Conservation (phyloP, 257 asterid species). For the Salvia splendens region DNA sequence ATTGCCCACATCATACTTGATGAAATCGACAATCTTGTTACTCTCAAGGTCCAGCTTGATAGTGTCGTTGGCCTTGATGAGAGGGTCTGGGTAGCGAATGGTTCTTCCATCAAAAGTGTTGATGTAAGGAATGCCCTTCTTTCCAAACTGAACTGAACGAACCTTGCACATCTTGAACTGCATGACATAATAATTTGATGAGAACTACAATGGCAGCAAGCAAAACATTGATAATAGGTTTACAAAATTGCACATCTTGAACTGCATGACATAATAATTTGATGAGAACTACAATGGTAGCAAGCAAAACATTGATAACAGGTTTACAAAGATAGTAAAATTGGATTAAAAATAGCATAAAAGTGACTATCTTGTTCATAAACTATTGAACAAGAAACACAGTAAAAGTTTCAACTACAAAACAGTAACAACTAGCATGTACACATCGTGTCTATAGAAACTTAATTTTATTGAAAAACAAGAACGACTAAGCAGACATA, state of each 20-base stretch:
- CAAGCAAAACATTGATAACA: neutral
- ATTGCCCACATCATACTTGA: slow-evolving; percentile 54
- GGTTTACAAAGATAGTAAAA: neutral
- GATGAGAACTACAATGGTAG: neutral
- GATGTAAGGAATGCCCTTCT: slow-evolving; percentile 49
- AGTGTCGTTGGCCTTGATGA: slow-evolving; percentile 46
- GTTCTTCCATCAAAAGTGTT: slow-evolving; percentile 49
- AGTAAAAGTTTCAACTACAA: too few species aligned
- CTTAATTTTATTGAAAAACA: neutral
- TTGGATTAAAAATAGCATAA: neutral
- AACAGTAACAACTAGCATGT: neutral
- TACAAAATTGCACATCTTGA: slow-evolving; percentile 48
- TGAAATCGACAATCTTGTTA: slow-evolving; percentile 45
- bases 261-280: slow-evolving; percentile 26
- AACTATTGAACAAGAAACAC: neutral
- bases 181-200: neutral
- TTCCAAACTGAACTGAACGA: slow-evolving; percentile 47
- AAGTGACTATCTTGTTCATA: neutral
- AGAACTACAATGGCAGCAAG: too few species aligned
- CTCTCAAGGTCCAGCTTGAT: slow-evolving; percentile 40
- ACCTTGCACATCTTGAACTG: slow-evolving; percentile 52
- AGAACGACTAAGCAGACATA: neutral
- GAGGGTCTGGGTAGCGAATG: slow-evolving; percentile 47
- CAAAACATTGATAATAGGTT: neutral
- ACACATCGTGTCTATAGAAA: neutral